Evolutionary conservation across 805 yeast genomes (phyloP), one percentile per base, ranked within the genome.

Genomic region (Priceomyces medius): DNA sequence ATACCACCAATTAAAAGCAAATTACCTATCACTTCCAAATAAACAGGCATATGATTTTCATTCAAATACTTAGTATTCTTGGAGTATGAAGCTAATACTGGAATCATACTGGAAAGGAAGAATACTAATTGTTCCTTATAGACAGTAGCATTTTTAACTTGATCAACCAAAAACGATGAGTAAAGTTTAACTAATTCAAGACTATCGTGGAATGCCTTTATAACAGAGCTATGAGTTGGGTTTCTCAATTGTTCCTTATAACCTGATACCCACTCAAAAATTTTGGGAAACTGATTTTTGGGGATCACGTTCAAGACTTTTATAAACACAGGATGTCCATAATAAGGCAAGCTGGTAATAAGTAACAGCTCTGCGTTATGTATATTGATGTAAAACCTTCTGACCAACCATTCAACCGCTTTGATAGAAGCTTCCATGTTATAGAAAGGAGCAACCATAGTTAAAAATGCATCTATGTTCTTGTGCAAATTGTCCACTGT

Each of bases 381-480:
- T 37, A 86, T 72, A 58, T 93, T 90, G 50, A 88, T 80, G 56
- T 88, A 83, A 68, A 82, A 93, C 53, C 98, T 77, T 67, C 99
- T 83, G 14, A 93, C 83, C 18, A 90, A 79, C 99, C 99, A 93
- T 68, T 93, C 99, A 9, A 88, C 72, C 4, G 97, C 91, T 52
- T 83, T 82, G 37, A 88, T 55, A 2, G 97, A 76, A 18, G 95
- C 87, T 17, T 81, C 75, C 40, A 89, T 65, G 48, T 80, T 76
- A 76, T 91, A 80, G 60, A 81, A 82, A 2, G 95, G 88, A 3
- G 95, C 82, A 7, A 82, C 71, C 50, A 91, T 70, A 44, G 83
- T 74, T 45, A 93, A 66, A 56, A 87, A 91, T 9, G 82, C 82
- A 45, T 79, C 78, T 38, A 91, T 77, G 21, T 93, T 90, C 43